Base-by-base conservation (phyloP, 805 yeast genomes). In the Sugiyamaella americana region DNA sequence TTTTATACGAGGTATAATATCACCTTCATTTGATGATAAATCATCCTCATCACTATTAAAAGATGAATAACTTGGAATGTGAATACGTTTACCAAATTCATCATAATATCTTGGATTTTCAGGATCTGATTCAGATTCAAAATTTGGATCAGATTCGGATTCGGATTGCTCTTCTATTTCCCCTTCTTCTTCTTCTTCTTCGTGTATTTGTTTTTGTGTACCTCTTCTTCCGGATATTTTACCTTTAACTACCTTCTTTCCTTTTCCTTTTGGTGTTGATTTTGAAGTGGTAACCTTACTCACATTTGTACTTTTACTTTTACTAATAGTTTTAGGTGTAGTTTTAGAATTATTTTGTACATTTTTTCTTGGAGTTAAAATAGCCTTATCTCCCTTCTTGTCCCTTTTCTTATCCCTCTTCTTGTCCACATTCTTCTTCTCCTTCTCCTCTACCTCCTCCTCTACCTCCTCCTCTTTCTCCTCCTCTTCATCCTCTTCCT, bases 41-140 rank as follows among this genome's bases (percentile, higher is more conserved):
- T 44, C 47, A 26, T 35, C 37, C 34, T 11, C n/a, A 29, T 43
- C 46, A n/a, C 36, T 43, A 22, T 26, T 41, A n/a, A 44, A 37
- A 8, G 47, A 44, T 13, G 8, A 8, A 30, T 44, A 44, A 16
- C 41, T 37, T 23, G 44, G 42, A 10, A 44, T 38, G 10, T 23
- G 20, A 8, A 26, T 26, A 26, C 32, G 32, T 13, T 26, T 13
- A 8, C 32, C 32, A 26, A 26, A 26, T 8, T 26, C 32, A 26
- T 26, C 13, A 13, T 26, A 26, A 13, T 8, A 13, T n/a, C n/a
- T n/a, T n/a, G n/a, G n/a, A 8, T 8, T 13, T 13, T 26, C 32
- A 13, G 32, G 13, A 13, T 26, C 32, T 8, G 8, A 8, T 8
- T 26, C 32, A 26, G 32, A 26, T 8, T 26, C 32, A 26, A 26